These are phyloP conservation scores for Penicillium sp. DNA, from an alignment of 2,329 filamentous ascomycete genomes.

Conservation along the genomic window DNA sequence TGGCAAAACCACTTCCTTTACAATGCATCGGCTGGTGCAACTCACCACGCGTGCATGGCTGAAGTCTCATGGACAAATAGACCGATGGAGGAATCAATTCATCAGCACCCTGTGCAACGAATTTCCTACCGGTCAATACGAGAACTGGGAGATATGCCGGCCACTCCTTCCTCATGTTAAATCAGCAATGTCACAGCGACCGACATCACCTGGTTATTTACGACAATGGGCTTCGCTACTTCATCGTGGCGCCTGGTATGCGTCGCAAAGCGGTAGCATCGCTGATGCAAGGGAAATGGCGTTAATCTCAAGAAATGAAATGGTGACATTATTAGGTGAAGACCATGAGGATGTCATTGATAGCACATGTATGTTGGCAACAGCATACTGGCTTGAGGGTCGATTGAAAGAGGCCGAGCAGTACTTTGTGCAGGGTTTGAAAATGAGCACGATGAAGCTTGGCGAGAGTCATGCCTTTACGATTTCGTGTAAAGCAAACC, in stretches of 20 bases:
- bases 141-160: constrained; percentile 28
- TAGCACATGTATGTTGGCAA: neutral
- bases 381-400: neutral
- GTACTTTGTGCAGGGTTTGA: neutral
- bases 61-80: constrained; percentile 22
- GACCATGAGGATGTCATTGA: neutral
- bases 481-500: neutral
- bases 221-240: neutral
- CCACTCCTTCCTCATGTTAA: constrained; percentile 30
- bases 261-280: neutral
- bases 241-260: neutral
- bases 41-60: constrained; percentile 29
- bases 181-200: constrained; percentile 13
- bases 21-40: constrained; percentile 34
- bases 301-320: neutral
- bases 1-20: constrained; percentile 12
- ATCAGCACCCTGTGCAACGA: constrained; percentile 18
- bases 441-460: neutral
- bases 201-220: neutral
- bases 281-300: neutral
- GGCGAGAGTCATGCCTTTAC: neutral
- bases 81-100: constrained; percentile 27
- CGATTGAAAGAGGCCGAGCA: neutral
- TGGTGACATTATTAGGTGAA: neutral
- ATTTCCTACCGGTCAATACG: constrained; percentile 24